Evolutionary conservation across 169 alveolate species (phyloP).

Genomic region (Plasmodium sp.): DNA sequence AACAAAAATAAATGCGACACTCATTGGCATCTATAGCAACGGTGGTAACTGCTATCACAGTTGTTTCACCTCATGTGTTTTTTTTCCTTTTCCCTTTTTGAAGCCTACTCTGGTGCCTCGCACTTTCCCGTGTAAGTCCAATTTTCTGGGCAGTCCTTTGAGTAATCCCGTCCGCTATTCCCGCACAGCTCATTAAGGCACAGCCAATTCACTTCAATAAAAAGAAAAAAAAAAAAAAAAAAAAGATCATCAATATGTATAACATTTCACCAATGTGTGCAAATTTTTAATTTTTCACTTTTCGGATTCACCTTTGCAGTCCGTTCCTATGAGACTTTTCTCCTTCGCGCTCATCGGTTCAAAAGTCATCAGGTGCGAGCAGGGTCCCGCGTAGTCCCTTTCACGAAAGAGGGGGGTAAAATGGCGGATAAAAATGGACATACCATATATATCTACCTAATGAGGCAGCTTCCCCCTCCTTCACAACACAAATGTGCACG

Average conservation of each 20-base stretch:
- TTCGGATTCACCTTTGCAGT: slow-evolving; percentile 35
- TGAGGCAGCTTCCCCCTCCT: neutral
- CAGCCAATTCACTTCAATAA: slow-evolving; percentile 28
- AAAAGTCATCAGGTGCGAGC: slow-evolving; percentile 54
- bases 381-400: slow-evolving; percentile 64
- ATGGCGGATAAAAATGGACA: neutral
- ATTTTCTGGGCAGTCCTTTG: slow-evolving; percentile 48
- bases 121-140: slow-evolving; percentile 68
- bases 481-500: neutral
- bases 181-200: slow-evolving; percentile 66
- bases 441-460: neutral
- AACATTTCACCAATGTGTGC: neutral
- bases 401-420: neutral
- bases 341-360: slow-evolving; percentile 65
- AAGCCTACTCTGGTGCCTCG: slow-evolving; percentile 54
- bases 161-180: slow-evolving; percentile 45
- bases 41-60: neutral
- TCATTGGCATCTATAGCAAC: neutral
- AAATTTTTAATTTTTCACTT: neutral
- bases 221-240: neutral
- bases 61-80: neutral
- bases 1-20: neutral
- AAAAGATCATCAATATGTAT: neutral
- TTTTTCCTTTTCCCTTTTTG: neutral
- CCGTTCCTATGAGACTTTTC: slow-evolving; percentile 40